Evolutionary conservation across 768 basidiomycete genomes (phyloP).

Genomic region (Mycena alexandri): DNA sequence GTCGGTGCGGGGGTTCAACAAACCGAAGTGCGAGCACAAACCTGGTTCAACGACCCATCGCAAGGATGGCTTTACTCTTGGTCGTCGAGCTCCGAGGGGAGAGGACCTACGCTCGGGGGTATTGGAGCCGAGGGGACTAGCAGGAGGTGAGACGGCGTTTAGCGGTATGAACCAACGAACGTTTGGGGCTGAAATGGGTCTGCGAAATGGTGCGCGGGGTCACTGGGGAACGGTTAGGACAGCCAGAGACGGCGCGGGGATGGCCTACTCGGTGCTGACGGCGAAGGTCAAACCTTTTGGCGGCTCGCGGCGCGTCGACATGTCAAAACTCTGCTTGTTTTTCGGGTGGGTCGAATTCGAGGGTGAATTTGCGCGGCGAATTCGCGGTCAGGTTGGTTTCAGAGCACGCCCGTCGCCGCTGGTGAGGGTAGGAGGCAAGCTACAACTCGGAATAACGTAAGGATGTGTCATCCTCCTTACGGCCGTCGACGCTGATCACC

Average conservation of each 20-base stretch:
- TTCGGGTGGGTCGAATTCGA: too few species aligned
- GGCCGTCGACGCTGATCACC: too few species aligned
- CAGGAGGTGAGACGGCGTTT: conserved; percentile 29
- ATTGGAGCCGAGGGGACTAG: conserved; percentile 55
- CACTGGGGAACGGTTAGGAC: conserved; percentile 9
- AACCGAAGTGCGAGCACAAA: conserved; percentile 47
- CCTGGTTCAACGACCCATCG: conserved; percentile 85
- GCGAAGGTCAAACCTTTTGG: not conserved
- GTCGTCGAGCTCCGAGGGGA: conserved; percentile 41
- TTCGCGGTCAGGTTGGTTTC: too few species aligned
- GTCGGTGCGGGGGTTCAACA: not conserved
- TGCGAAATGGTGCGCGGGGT: conserved; percentile 64
- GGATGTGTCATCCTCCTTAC: too few species aligned
- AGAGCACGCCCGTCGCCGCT: too few species aligned
- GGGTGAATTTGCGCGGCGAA: too few species aligned
- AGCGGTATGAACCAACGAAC: conserved; percentile 50
- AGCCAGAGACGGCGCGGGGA: too few species aligned
- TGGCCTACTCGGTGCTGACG: conserved; percentile 18
- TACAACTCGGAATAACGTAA: too few species aligned
- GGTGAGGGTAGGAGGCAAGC: too few species aligned
- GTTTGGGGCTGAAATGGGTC: conserved; percentile 76
- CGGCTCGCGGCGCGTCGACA: too few species aligned
- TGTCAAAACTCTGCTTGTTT: too few species aligned
- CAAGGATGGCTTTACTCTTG: conserved; percentile 55
- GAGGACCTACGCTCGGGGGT: conserved; percentile 54